phyloP scores from a whole-genome alignment of 768 basidiomycete species.

The Pholiota conissans region DNA sequence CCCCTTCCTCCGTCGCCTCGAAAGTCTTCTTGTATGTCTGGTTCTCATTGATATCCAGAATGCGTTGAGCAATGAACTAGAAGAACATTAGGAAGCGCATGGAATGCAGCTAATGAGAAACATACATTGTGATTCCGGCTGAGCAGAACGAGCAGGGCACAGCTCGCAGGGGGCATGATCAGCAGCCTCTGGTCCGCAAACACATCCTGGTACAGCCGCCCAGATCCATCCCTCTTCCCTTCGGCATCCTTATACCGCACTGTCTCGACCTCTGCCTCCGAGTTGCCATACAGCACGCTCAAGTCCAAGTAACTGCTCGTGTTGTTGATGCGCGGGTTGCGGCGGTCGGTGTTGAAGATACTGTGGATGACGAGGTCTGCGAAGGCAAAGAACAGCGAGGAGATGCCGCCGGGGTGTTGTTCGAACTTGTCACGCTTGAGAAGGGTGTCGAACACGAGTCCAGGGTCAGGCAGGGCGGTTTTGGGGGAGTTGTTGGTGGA shows the following conservation, averaged over 20 bases:
- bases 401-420: conserved; percentile 68
- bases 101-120: conserved; percentile 4
- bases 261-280: conserved; percentile 39
- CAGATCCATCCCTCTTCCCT: conserved; percentile 47
- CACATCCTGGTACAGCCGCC: conserved; percentile 64
- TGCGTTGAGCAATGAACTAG: conserved; percentile 69
- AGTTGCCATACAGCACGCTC: conserved; percentile 71
- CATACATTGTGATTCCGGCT: conserved; percentile 74
- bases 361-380: conserved; percentile 76
- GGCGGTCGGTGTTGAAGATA: conserved; percentile 60
- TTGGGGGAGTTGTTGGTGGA: conserved; percentile 40
- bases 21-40: conserved; percentile 38
- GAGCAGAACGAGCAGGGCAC: conserved; percentile 68
- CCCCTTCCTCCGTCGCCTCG: conserved; percentile 16
- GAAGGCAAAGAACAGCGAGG: conserved; percentile 76
- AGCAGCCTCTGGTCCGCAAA: conserved; percentile 68
- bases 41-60: conserved; percentile 69
- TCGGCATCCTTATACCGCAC: conserved; percentile 48
- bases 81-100: background rate
- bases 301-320: conserved; percentile 77
- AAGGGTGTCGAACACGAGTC: conserved; percentile 70
- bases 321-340: conserved; percentile 55
- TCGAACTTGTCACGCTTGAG: conserved; percentile 49
- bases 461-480: conserved; percentile 60
- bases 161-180: conserved; percentile 71